Conservation (phyloP, 306 rosid species). For the Rosa chinensis region DNA sequence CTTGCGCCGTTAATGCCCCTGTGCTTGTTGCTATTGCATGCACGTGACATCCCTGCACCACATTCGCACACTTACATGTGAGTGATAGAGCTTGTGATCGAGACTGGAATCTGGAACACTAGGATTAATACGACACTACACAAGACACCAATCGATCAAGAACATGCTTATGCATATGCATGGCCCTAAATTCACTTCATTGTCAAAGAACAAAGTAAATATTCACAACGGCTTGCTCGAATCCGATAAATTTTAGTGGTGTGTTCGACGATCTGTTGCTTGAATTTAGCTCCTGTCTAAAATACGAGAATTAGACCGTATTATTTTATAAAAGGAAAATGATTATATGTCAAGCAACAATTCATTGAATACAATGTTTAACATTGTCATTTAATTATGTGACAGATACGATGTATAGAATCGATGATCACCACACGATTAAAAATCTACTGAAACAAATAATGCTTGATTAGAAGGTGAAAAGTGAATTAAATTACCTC, state of each 20-base stretch:
- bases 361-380: background rate
- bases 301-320: background rate
- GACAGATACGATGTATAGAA: background rate
- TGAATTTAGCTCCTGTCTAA: background rate
- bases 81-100: background rate
- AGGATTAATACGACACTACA: conserved; percentile 1
- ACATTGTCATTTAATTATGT: too few relatives aligned
- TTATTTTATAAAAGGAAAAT: too few relatives aligned
- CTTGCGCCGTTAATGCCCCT: conserved; percentile 96
- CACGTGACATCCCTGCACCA: conserved; percentile 83
- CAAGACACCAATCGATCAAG: background rate
- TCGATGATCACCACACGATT: too few relatives aligned
- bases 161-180: background rate
- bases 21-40: conserved; percentile 72
- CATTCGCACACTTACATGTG: conserved; percentile 2
- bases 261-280: background rate
- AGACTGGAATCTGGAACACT: background rate
- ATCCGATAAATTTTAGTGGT: background rate
- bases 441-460: background rate
- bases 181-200: background rate
- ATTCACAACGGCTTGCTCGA: background rate
- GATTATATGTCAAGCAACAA: background rate
- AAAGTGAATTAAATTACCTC: conserved; percentile 44
- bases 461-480: background rate
- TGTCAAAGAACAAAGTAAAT: background rate